Conservation (phyloP, 768 basidiomycete species). For the Botryobasidium botryosum region DNA sequence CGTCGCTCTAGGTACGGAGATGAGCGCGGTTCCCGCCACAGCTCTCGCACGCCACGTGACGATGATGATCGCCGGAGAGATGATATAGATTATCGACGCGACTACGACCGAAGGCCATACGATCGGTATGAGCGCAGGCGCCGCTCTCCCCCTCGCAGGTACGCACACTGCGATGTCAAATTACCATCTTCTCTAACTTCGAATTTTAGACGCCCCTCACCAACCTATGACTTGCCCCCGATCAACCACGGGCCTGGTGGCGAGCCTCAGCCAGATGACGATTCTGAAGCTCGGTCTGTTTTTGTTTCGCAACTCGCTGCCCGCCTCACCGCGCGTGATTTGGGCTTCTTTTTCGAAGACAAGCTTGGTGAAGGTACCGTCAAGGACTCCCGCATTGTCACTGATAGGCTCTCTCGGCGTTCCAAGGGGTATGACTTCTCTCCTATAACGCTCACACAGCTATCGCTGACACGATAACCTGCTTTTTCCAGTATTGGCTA, state of each 20-base stretch:
- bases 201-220: conserved; percentile 42
- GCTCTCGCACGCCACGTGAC: conserved; percentile 16
- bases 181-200: conserved; percentile 8
- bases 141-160: conserved; percentile 25
- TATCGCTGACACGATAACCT: conserved; percentile 3
- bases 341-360: conserved; percentile 98
- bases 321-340: conserved; percentile 87
- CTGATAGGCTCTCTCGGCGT: conserved; percentile 81
- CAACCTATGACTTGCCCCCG: conserved; percentile 49
- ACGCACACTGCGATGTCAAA: conserved; percentile 32
- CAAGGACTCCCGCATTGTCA: conserved; percentile 91
- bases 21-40: conserved; percentile 2
- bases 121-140: conserved; percentile 17
- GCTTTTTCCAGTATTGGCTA: conserved; percentile 67
- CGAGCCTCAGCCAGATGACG: conserved; percentile 64
- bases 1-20: conserved; percentile 27
- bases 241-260: conserved; percentile 32
- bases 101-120: conserved; percentile 15
- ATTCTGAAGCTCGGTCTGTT: conserved; percentile 94
- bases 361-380: conserved; percentile 87
- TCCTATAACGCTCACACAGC: not conserved
- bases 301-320: conserved; percentile 98
- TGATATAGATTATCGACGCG: no score
- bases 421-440: conserved; percentile 77
- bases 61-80: conserved; percentile 30